phyloP scores from a whole-genome alignment of 2,329 filamentous ascomycete genomes.

The Pestalotiopsis sp. region DNA sequence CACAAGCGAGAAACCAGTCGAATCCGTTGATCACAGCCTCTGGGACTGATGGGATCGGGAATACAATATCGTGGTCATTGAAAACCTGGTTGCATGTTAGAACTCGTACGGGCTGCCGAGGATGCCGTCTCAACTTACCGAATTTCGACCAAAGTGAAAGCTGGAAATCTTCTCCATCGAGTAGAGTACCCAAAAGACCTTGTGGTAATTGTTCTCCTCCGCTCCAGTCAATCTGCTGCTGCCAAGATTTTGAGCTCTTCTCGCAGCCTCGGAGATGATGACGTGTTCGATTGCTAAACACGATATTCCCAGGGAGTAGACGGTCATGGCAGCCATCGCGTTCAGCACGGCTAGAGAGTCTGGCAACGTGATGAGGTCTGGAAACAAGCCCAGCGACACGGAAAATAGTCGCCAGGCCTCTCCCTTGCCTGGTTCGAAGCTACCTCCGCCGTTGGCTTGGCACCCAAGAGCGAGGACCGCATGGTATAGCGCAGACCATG shows the following conservation, averaged over 20 bases:
- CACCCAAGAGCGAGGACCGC: slow-evolving; percentile 39
- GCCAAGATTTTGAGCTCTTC: slow-evolving; percentile 32
- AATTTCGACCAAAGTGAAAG: slow-evolving; percentile 31
- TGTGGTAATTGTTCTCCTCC: slow-evolving; percentile 24
- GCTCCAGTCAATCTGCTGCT: slow-evolving; percentile 20
- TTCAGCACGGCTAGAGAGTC: slow-evolving; percentile 33
- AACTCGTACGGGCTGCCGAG: neutral
- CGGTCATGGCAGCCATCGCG: slow-evolving; percentile 32
- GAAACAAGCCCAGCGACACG: slow-evolving; percentile 35
- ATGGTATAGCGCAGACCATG: slow-evolving; percentile 42
- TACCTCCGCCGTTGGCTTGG: slow-evolving; percentile 35
- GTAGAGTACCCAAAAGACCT: slow-evolving; percentile 23
- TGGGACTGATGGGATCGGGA: slow-evolving; percentile 27
- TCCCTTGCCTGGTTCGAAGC: slow-evolving; percentile 41
- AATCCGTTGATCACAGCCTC: slow-evolving; percentile 25
- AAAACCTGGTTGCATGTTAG: slow-evolving; percentile 22
- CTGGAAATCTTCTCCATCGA: slow-evolving; percentile 22
- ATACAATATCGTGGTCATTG: slow-evolving; percentile 33
- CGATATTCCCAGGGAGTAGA: slow-evolving; percentile 29
- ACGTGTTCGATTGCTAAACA: slow-evolving; percentile 34
- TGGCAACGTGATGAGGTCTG: slow-evolving; percentile 33
- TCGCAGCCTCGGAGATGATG: slow-evolving; percentile 31
- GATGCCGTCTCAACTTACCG: slow-evolving; percentile 19
- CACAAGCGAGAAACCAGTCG: slow-evolving; percentile 28
- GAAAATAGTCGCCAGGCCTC: slow-evolving; percentile 42